Percentiles rank a stretch among this genome's conserved stretches.
These are phyloP conservation scores for Triangularia verruculosa DNA, from an alignment of 2,329 filamentous ascomycete genomes.

Conservation along the genomic window DNA sequence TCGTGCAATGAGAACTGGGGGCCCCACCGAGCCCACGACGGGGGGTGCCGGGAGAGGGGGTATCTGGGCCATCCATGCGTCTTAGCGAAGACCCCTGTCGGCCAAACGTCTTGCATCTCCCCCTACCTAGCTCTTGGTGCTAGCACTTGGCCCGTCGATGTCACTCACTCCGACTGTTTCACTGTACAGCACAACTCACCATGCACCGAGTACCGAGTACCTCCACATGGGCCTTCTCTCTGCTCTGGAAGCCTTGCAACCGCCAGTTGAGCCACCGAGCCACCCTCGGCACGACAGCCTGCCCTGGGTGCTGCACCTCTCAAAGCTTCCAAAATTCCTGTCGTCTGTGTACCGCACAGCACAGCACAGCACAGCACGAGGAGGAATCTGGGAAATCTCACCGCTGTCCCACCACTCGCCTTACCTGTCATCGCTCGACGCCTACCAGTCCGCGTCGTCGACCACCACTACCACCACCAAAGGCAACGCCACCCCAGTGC, in stretches of 20 bases:
- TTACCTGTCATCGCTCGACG: background rate
- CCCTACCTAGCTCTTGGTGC: background rate
- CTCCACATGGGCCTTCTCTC: slow-evolving; percentile 18
- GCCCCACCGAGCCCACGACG: slow-evolving; percentile 1
- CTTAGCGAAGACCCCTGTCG: background rate
- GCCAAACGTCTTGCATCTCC: background rate
- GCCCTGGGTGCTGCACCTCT: background rate
- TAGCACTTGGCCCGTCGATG: background rate
- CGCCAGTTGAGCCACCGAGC: background rate
- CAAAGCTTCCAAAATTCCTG: background rate
- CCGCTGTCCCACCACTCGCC: slow-evolving; percentile 2
- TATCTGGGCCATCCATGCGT: background rate
- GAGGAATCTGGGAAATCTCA: background rate
- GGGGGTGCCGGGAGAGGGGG: slow-evolving; percentile 1
- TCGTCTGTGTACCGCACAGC: no score
- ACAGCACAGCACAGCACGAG: no score
- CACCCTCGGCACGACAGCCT: background rate
- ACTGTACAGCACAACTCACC: background rate
- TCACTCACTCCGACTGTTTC: no score
- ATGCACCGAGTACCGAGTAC: background rate
- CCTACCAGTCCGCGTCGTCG: background rate
- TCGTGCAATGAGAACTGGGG: slow-evolving; percentile 3
- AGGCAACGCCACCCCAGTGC: slow-evolving; percentile 10
- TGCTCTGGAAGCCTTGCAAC: slow-evolving; percentile 21
- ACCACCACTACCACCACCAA: background rate